phyloP scores from a whole-genome alignment of 2,329 filamentous ascomycete species.

The Botrytis sinoallii region DNA sequence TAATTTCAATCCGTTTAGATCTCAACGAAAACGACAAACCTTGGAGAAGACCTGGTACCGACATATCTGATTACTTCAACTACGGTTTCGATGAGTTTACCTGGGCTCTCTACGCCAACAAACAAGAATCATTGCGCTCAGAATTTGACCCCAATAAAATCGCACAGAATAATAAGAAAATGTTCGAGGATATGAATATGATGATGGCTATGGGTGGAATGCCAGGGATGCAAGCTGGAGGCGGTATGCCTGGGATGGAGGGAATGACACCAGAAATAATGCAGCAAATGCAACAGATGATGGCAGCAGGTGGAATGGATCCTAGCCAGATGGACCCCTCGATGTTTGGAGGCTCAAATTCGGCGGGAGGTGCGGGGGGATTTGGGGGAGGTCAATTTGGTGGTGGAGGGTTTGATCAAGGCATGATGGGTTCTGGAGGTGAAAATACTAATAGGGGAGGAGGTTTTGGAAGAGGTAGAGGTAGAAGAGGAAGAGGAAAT shows the following conservation, averaged over 20 bases:
- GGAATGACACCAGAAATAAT: slow-evolving; percentile 66
- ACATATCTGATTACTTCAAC: slow-evolving; percentile 97
- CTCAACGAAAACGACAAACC: slow-evolving; percentile 83
- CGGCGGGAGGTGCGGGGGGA: slow-evolving; percentile 40
- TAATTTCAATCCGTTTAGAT: slow-evolving; percentile 42
- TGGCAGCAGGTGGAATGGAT: slow-evolving; percentile 62
- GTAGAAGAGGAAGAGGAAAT: slow-evolving; percentile 33
- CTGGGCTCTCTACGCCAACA: slow-evolving; percentile 90
- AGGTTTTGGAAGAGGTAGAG: slow-evolving; percentile 37
- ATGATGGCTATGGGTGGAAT: slow-evolving; percentile 59
- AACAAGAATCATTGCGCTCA: slow-evolving; percentile 75
- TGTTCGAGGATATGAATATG: slow-evolving; percentile 69
- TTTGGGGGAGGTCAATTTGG: slow-evolving; percentile 42
- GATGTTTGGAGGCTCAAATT: slow-evolving; percentile 59
- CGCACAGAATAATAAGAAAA: slow-evolving; percentile 70
- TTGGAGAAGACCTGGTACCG: slow-evolving; percentile 91
- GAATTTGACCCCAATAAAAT: slow-evolving; percentile 69
- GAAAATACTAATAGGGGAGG: slow-evolving; percentile 34
- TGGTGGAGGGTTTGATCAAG: slow-evolving; percentile 36
- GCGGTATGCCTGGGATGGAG: slow-evolving; percentile 55
- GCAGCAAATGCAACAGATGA: slow-evolving; percentile 68
- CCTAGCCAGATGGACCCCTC: slow-evolving; percentile 64
- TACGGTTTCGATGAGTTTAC: slow-evolving; percentile 99
- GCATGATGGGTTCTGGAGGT: slow-evolving; percentile 28
- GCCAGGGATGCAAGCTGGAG: slow-evolving; percentile 41